Evolutionary conservation across 108 stramenopile species (phyloP).

Genomic region (Nannochloropsis salina): DNA sequence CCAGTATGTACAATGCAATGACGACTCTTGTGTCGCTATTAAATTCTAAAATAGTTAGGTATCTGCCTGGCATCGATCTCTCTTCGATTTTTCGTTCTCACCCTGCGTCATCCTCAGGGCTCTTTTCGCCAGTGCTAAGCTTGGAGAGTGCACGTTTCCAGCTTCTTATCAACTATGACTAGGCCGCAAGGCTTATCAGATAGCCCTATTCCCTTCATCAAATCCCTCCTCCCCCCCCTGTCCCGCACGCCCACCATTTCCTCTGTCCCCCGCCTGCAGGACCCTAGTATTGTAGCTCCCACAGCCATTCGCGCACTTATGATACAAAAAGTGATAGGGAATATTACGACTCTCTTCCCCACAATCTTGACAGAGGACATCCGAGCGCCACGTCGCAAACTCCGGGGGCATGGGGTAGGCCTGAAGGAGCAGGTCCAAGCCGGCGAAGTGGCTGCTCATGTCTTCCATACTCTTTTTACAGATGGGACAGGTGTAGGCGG

Average conservation of each 20-base stretch:
- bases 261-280: neutral
- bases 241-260: neutral
- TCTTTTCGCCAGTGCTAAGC: no score
- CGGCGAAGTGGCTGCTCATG: conserved; percentile 46
- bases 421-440: conserved; percentile 20
- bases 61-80: no score
- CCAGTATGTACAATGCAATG: no score
- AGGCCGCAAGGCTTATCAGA: no score
- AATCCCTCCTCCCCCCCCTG: no score
- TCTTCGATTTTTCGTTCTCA: no score
- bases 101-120: no score
- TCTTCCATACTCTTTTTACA: conserved; percentile 54
- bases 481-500: conserved; percentile 44
- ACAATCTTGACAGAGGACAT: conserved; percentile 49
- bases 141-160: no score
- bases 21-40: no score
- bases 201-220: no score
- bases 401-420: neutral
- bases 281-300: conserved; percentile 10
- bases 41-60: no score
- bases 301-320: conserved; percentile 31
- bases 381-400: neutral
- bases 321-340: conserved; percentile 49
- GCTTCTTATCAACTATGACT: no score
- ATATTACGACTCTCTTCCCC: conserved; percentile 33